Base-by-base conservation (phyloP, 352 stramenopile species). In the Globisporangium orthogonon region DNA sequence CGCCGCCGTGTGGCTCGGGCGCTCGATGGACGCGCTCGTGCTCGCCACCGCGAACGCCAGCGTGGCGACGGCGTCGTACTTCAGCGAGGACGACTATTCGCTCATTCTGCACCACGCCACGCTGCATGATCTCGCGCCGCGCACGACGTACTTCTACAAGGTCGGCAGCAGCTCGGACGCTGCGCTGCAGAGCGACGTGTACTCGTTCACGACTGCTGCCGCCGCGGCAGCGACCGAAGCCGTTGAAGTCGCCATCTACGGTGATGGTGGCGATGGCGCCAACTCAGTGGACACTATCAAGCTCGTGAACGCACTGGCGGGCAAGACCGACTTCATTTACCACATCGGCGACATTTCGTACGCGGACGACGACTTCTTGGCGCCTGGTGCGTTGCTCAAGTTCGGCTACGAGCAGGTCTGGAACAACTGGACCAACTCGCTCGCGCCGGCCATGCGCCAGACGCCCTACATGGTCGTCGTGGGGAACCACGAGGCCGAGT, bases 401-500 rank as follows among this genome's bases (percentile, higher is more conserved):
- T 96, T 96, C 71, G 89, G 88, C 56, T 96, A 93, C 68, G 86
- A 96, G 48, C 72, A 94, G 47, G 76, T 79, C 5, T 96, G 85
- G 69, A 92, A 97, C 67, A 71, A 78, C 56, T 96, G 73, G 71
- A 91, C 96, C 78, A 82, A 86, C 52, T 56, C 68, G 52, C 54
- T 94, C 39, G 62, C 69, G 35, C 67, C 76, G 2, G 43, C 80
- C 48, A 86, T 83, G 74, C 63, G 50, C n/a, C 28, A 63, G 14
- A 52, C 87, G 43, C 84, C 88, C 30, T 96, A 94, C 73, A 95
- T 96, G 86, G 80, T 91, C 15, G 37, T 76, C 6, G 69, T 85
- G 3, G 87, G 87, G 28, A 97, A 97, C 66, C 88, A 96, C 67
- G 88, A 97, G 52, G 83, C 84, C 10, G 86, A 97, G 61, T 96